Conservation (phyloP, 352 stramenopile species). For the Globisporangium barbulae region DNA sequence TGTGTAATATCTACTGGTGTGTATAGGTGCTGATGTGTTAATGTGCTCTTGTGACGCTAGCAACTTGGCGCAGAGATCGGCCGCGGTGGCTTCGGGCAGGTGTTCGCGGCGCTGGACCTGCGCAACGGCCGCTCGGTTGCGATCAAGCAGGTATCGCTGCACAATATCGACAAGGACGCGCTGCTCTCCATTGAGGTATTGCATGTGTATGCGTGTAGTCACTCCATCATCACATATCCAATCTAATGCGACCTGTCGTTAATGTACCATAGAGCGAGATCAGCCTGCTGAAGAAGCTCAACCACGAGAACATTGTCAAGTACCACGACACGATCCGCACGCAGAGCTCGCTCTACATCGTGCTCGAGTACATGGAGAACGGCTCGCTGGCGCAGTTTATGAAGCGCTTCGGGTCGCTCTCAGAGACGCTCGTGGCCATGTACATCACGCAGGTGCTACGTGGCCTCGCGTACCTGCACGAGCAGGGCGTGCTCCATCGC, state of each 20-base stretch:
- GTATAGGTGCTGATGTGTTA: not conserved
- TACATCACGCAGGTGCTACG: slow-evolving; percentile 92
- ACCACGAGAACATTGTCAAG: slow-evolving; percentile 95
- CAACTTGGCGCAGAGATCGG: slow-evolving; percentile 91
- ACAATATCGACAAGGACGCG: slow-evolving; percentile 84
- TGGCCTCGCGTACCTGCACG: slow-evolving; percentile 89
- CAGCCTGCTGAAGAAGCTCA: slow-evolving; percentile 89
- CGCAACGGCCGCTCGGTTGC: slow-evolving; percentile 79
- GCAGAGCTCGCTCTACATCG: slow-evolving; percentile 77
- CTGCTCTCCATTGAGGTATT: slow-evolving; percentile 72
- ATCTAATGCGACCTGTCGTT: not conserved
- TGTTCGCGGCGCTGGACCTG: slow-evolving; percentile 87
- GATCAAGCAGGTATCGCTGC: slow-evolving; percentile 85
- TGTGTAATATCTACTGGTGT: not conserved
- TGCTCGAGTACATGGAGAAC: slow-evolving; percentile 94
- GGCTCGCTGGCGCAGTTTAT: slow-evolving; percentile 90
- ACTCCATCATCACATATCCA: not conserved
- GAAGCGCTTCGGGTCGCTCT: slow-evolving; percentile 92
- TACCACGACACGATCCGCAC: slow-evolving; percentile 94
- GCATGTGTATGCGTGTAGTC: not conserved
- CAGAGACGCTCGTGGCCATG: slow-evolving; percentile 89
- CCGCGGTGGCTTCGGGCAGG: slow-evolving; percentile 87
- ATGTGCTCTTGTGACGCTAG: slow-evolving; percentile 23
- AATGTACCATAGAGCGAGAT: slow-evolving; percentile 70
- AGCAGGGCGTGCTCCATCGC: slow-evolving; percentile 90